phyloP scores from a whole-genome alignment of 306 rosid species.

The Castanea mollissima region DNA sequence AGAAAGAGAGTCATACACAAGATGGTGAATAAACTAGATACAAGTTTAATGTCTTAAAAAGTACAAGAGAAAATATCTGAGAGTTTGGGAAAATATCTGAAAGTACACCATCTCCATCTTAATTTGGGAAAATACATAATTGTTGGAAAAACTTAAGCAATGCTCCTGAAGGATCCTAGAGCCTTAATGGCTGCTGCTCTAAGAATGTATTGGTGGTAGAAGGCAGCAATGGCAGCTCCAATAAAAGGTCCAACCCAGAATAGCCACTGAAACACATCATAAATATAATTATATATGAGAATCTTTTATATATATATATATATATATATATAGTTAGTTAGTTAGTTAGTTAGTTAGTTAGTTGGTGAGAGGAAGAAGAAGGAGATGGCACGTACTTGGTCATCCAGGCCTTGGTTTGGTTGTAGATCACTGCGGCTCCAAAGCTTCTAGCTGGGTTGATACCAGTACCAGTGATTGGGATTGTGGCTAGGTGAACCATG shows the following conservation, averaged over 20 bases:
- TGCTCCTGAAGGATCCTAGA: conserved; percentile 93
- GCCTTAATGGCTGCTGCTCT: conserved; percentile 85
- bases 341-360: too few relatives aligned
- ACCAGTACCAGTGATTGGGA: conserved; percentile 92
- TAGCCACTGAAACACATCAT: conserved; percentile 62
- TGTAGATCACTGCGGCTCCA: conserved; percentile 90
- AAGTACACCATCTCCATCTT: conserved; percentile 5
- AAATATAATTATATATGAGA: background rate
- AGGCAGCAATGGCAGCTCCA: conserved; percentile 84
- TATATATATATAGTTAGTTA: too few relatives aligned
- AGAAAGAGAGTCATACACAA: background rate
- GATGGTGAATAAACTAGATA: background rate
- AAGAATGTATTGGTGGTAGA: conserved; percentile 75
- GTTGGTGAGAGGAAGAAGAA: too few relatives aligned
- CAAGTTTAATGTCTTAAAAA: too few relatives aligned
- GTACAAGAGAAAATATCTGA: too few relatives aligned
- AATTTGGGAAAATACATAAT: background rate
- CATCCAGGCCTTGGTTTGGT: conserved; percentile 70
- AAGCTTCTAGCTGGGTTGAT: conserved; percentile 96
- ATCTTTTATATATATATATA: background rate
- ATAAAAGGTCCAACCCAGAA: conserved; percentile 93
- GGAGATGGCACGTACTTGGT: conserved; percentile 49
- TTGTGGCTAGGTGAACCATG: conserved; percentile 95
- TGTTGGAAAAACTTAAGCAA: conserved; percentile 39
- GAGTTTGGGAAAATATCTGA: background rate